These are phyloP conservation scores for Eucalyptus lansdowneana DNA, from an alignment of 345 rosid species.

Conservation along the genomic window DNA sequence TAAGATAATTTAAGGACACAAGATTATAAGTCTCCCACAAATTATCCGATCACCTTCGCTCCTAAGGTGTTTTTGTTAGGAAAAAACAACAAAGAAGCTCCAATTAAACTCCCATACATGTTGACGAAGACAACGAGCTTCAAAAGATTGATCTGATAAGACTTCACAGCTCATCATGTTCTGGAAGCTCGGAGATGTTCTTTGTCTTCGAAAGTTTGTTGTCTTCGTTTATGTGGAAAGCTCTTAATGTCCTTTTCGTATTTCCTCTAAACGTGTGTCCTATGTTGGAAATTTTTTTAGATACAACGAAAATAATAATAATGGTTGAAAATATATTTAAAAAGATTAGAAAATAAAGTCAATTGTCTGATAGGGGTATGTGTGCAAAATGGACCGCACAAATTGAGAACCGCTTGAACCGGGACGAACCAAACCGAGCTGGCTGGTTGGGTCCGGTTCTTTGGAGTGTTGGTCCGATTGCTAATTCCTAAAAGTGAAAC, in stretches of 20 bases:
- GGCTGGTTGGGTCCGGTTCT: no score
- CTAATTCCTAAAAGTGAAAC: no score
- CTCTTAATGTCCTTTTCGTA: not conserved
- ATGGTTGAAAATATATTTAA: no score
- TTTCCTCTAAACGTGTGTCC: not conserved
- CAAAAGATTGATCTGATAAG: not conserved
- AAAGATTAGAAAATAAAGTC: no score
- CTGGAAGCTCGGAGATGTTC: not conserved
- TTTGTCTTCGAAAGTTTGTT: not conserved
- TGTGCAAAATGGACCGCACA: no score
- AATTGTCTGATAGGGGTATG: no score
- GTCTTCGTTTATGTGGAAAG: not conserved
- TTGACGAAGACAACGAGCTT: not conserved
- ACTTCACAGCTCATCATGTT: no score
- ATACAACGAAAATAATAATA: no score
- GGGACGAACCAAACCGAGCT: accelerated
- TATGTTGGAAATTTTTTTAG: no score
- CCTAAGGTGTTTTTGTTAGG: not conserved
- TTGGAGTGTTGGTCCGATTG: no score
- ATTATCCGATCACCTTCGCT: not conserved
- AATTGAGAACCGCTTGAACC: no score
- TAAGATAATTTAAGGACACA: not conserved
- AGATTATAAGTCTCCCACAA: not conserved
- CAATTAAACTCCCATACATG: not conserved
- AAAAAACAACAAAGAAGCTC: not conserved